These are phyloP conservation scores for Trypethelium eluteriae DNA, from an alignment of 495 filamentous ascomycete genomes.

Conservation along the genomic window DNA sequence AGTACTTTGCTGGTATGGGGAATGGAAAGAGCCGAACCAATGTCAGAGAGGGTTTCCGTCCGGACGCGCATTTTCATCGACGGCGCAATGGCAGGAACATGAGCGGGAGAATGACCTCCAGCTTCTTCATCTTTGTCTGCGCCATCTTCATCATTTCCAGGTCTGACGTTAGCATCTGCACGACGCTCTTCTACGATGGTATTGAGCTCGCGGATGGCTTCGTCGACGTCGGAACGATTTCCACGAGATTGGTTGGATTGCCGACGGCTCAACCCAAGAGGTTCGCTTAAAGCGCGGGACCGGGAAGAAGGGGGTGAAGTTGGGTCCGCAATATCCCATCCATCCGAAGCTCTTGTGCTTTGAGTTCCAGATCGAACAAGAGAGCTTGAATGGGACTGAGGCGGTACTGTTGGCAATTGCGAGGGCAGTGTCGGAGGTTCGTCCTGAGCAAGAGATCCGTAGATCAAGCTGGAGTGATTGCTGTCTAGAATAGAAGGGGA, in stretches of 20 bases:
- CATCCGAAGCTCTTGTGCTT: background rate
- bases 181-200: conserved; percentile 34
- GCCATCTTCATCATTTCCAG: conserved; percentile 9
- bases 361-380: conserved; percentile 7
- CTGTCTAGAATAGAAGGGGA: background rate
- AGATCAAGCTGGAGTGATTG: background rate
- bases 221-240: conserved; percentile 26
- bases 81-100: conserved; percentile 32
- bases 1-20: conserved; percentile 14
- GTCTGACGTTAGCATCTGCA: conserved; percentile 22
- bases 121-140: background rate
- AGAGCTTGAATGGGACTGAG: background rate
- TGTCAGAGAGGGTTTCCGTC: conserved; percentile 31
- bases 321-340: background rate
- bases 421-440: background rate
- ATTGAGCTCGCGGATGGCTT: conserved; percentile 33
- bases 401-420: background rate
- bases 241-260: conserved; percentile 3
- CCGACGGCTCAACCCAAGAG: background rate
- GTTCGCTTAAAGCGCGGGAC: background rate
- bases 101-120: conserved; percentile 8
- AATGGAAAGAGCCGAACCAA: conserved; percentile 29
- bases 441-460: background rate
- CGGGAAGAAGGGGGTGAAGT: background rate
- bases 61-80: conserved; percentile 25